phyloP scores from a whole-genome alignment of 768 basidiomycete genomes.

The Candolleomyces eurysporus region DNA sequence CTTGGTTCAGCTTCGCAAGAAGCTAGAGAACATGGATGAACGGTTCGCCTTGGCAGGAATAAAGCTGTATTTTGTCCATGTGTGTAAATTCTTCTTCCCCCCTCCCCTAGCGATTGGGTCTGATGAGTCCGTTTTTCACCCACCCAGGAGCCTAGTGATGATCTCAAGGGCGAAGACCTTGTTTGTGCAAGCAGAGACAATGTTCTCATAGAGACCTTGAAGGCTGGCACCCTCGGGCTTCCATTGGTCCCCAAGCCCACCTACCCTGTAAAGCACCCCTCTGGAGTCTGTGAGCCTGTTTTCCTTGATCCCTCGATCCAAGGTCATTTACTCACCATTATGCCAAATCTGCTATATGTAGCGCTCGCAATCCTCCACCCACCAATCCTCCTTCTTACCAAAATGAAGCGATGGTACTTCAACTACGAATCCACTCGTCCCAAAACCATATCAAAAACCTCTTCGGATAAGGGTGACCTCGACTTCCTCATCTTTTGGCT shows the following conservation, averaged over 20 bases:
- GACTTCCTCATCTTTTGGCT: conserved; percentile 23
- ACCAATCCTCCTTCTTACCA: conserved; percentile 24
- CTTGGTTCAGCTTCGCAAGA: conserved; percentile 16
- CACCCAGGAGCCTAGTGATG: conserved; percentile 15
- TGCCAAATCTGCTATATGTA: neutral
- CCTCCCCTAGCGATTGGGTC: neutral
- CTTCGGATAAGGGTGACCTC: conserved; percentile 19
- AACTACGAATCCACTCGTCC: conserved; percentile 22
- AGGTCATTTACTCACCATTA: no score
- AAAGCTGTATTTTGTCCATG: conserved; percentile 27
- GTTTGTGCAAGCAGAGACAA: conserved; percentile 18
- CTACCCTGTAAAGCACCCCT: conserved; percentile 9
- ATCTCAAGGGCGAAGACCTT: conserved; percentile 15
- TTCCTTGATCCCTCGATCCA: neutral
- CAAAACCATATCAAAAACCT: conserved; percentile 19
- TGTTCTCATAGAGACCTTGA: conserved; percentile 23
- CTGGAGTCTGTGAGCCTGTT: conserved; percentile 12
- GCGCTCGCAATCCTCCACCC: conserved; percentile 19
- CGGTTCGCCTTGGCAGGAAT: conserved; percentile 23
- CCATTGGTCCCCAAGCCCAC: conserved; percentile 15
- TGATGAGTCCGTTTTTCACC: neutral
- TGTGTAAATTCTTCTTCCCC: conserved; percentile 2
- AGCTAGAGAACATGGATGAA: conserved; percentile 17
- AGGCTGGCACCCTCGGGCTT: conserved; percentile 19
- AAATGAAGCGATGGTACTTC: conserved; percentile 27